These are phyloP conservation scores for Aspergillus ochraceus DNA, from an alignment of 2,329 filamentous ascomycete genomes.

Conservation along the genomic window DNA sequence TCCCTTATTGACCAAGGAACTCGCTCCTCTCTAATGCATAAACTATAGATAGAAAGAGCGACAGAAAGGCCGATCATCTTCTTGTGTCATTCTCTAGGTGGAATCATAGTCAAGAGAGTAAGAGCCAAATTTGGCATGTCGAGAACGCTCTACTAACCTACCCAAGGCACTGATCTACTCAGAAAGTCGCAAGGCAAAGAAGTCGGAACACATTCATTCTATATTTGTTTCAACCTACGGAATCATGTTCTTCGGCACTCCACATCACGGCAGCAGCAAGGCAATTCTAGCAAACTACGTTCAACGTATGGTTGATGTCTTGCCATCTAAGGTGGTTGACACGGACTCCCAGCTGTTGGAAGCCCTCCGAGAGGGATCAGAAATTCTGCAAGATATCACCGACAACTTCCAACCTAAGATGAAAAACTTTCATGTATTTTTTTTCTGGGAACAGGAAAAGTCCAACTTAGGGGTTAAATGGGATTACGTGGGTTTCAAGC, in stretches of 20 bases:
- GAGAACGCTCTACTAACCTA: background rate
- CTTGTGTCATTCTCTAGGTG: background rate
- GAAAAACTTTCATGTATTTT: background rate
- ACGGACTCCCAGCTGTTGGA: background rate
- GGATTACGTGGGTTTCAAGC: background rate
- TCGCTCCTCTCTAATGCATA: background rate
- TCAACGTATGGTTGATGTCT: background rate
- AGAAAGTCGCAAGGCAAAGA: background rate
- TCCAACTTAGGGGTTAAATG: background rate
- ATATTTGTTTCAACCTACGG: background rate
- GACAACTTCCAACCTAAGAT: background rate
- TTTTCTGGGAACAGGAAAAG: background rate
- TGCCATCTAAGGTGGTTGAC: background rate
- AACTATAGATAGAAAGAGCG: background rate
- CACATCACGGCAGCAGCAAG: background rate
- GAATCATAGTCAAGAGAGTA: background rate
- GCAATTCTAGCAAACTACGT: background rate
- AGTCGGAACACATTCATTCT: background rate
- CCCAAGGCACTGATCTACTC: background rate
- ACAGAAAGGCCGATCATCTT: background rate
- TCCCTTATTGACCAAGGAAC: too few relatives aligned
- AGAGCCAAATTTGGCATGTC: background rate
- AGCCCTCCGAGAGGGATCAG: background rate
- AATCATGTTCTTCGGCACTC: background rate
- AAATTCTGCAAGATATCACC: background rate